A percentile compares a stretch with the other conserved stretches of the same genome.
Conservation (phyloP, 768 basidiomycete species). For the Rhodotorula babjevae region DNA sequence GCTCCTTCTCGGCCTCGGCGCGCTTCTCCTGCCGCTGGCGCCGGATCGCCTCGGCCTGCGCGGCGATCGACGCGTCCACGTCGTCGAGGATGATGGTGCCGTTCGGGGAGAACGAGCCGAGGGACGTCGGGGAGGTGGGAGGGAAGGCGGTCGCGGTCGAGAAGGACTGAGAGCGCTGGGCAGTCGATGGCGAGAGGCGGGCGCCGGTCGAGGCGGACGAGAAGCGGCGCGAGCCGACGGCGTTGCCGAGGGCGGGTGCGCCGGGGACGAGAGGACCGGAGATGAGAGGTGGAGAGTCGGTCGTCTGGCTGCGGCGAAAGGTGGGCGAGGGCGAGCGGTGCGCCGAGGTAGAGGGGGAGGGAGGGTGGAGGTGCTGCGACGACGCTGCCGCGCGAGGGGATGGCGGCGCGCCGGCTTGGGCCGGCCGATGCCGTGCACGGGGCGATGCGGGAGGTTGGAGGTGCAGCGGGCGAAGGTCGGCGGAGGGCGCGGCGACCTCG, state of each 20-base stretch:
- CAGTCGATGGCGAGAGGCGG: background rate
- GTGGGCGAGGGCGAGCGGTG: background rate
- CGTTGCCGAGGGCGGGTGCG: background rate
- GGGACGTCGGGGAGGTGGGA: background rate
- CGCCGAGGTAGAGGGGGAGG: background rate
- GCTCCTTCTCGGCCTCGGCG: slow-evolving; percentile 45
- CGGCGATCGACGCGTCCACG: slow-evolving; percentile 55
- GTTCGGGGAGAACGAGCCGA: slow-evolving; percentile 40
- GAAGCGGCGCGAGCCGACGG: background rate
- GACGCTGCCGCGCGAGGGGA: background rate
- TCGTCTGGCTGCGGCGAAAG: background rate
- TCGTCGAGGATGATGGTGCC: slow-evolving; percentile 58
- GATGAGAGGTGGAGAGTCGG: background rate
- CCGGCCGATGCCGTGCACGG: background rate
- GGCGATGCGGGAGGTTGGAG: background rate
- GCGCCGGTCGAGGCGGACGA: background rate
- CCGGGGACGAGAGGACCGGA: background rate
- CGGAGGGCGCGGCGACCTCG: background rate
- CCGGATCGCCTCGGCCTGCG: slow-evolving; percentile 82
- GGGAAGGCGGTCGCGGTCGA: background rate
- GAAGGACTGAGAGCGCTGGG: slow-evolving; percentile 1
- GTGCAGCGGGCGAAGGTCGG: background rate
- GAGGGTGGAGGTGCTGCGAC: background rate
- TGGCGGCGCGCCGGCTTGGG: background rate
- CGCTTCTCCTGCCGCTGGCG: slow-evolving; percentile 70